phyloP scores from a whole-genome alignment of 495 filamentous ascomycete species.

The Neurospora sp. region DNA sequence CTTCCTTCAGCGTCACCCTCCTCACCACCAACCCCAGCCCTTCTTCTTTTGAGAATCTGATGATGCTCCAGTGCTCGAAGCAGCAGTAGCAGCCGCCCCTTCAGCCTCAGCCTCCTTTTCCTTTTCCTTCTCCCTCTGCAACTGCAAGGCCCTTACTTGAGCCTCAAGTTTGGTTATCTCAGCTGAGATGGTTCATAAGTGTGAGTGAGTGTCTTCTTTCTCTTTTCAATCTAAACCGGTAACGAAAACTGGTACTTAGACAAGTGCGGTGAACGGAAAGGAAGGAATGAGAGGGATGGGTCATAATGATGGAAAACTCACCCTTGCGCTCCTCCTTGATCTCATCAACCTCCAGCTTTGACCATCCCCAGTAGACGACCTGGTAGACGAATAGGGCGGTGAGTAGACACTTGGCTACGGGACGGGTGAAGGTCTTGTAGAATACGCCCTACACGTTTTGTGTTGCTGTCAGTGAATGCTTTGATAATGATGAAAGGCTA shows the following conservation, averaged over 20 bases:
- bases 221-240: neutral
- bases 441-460: constrained; percentile 50
- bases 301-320: constrained; percentile 7
- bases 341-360: constrained; percentile 76
- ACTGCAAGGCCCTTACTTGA: constrained; percentile 10
- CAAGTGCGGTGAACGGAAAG: neutral
- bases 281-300: neutral
- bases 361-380: constrained; percentile 71
- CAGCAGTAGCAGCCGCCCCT: neutral
- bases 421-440: constrained; percentile 69
- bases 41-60: neutral
- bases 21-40: neutral
- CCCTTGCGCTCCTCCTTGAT: constrained; percentile 50
- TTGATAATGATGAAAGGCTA: neutral
- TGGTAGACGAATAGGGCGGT: constrained; percentile 87
- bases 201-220: neutral
- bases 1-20: neutral
- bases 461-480: neutral
- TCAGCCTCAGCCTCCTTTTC: neutral
- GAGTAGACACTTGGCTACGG: constrained; percentile 76
- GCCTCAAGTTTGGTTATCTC: constrained; percentile 15
- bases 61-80: neutral
- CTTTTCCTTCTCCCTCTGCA: neutral
- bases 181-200: constrained; percentile 1
- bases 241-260: neutral